These are phyloP conservation scores for Adiantum capillusveneris DNA, from an alignment of 75 land plant genomes.

Conservation along the genomic window DNA sequence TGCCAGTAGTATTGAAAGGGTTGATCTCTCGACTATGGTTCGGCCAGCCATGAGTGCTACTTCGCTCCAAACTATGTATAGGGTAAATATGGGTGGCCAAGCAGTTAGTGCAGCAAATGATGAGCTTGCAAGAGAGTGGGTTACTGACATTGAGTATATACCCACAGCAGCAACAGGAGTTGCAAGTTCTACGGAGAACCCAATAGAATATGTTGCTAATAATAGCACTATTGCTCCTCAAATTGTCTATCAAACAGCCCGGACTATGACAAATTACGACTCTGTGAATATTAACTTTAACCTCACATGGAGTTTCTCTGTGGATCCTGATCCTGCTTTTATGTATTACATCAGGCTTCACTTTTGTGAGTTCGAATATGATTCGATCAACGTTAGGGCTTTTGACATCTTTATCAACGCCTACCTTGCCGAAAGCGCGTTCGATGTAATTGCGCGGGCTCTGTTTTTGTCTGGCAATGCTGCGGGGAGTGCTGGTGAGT, in stretches of 20 bases:
- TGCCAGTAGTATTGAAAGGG: not conserved
- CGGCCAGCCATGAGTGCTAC: not conserved
- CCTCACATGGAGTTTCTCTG: conserved; percentile 48
- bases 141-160: conserved; percentile 11
- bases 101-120: conserved; percentile 10
- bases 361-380: conserved; percentile 41
- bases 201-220: not conserved
- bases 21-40: not conserved
- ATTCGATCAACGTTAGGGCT: conserved; percentile 36
- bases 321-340: conserved; percentile 39
- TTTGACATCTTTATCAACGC: conserved; percentile 57
- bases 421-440: conserved; percentile 24
- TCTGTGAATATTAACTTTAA: conserved; percentile 35
- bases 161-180: conserved; percentile 22
- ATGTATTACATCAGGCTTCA: conserved; percentile 55
- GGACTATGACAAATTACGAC: conserved; percentile 34
- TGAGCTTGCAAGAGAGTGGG: conserved; percentile 20
- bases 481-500: not conserved
- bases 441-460: conserved; percentile 39
- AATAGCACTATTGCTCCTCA: conserved; percentile 29
- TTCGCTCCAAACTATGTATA: conserved; percentile 12
- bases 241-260: conserved; percentile 38
- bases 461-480: not conserved
- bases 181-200: not conserved
- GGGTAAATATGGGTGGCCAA: conserved; percentile 25